Evolutionary conservation across 1,284 basidiomycete genomes (phyloP), one percentile per base, ranked within the genome.

Genomic region (Pseudozyma thailandica): DNA sequence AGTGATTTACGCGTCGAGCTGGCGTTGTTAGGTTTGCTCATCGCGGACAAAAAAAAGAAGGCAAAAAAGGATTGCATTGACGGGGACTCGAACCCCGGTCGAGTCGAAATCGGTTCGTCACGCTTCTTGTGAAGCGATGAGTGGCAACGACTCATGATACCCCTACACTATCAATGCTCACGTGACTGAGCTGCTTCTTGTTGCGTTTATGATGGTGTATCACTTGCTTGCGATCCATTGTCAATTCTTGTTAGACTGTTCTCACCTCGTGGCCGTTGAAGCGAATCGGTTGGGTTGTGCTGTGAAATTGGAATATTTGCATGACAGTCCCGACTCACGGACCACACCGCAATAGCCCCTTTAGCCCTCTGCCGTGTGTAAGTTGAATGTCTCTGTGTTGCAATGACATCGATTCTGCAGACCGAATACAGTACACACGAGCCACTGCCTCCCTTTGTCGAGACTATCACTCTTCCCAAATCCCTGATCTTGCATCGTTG

Each of bases 81-180:
- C 69, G 69, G 69, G 69, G 69, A 72, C 62, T 72, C 69, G 69
- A 72, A 72, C 69, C 69, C 69, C 69, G 69, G 69, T 72, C 69
- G 63, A 68, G 70, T 62, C 70, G 70, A 66, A n/a, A 66, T 55
- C 55, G 46, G 51, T 38, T 47, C 48, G 53, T 38, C 50, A 53
- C 6, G 10, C 18, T 30, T 35, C 15, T 12, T 7, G 5, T 16
- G 15, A 45, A 47, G 31, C 44, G 59, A 62, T 59, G 66, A 63
- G 55, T 38, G 59, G 66, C 66, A 69, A 69, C 64, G 64, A 61
- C 64, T 61, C 64, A 61, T 68, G 64, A 68, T 68, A 68, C 64
- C 64, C 57, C 58, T 68, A 68, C 64, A 68, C 65, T 69, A 69
- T 59, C 65, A 69, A 62, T 69, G 59, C 59, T 56, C 51, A 55